Conservation (phyloP, 345 rosid species). For the Sapria himalayana region DNA sequence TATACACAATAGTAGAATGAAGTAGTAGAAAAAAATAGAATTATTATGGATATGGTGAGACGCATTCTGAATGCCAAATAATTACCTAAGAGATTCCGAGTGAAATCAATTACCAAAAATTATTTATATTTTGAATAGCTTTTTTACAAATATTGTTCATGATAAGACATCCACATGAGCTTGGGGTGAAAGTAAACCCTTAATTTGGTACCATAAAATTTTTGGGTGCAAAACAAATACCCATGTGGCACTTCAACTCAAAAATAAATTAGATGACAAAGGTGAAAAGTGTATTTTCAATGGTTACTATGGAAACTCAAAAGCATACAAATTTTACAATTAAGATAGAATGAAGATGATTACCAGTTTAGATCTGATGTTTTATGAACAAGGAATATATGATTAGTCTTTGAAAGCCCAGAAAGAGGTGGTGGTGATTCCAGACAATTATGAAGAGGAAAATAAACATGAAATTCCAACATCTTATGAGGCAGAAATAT, state of each 20-base stretch:
- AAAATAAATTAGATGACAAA: conserved; percentile 4
- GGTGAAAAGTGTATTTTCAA: conserved; percentile 1
- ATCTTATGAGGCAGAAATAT: no score
- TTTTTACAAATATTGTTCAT: neutral
- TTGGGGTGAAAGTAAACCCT: neutral
- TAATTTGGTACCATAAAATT: neutral
- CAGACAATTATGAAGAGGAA: no score
- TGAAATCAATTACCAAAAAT: neutral
- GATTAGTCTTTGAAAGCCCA: no score
- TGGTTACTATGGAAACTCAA: conserved; percentile 1
- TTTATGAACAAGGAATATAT: no score
- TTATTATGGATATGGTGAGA: neutral
- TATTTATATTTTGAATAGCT: neutral
- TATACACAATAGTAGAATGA: no score
- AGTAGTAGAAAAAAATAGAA: neutral
- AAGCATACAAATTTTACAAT: neutral
- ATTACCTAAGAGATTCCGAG: neutral
- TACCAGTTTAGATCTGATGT: neutral
- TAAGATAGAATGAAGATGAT: neutral
- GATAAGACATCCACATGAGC: conserved; percentile 5
- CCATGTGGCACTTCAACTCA: neutral
- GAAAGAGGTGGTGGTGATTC: no score
- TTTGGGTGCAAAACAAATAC: neutral
- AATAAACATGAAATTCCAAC: no score
- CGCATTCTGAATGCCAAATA: neutral